These are phyloP conservation scores for Trypanosoma avium DNA, from an alignment of 208 protist species.

Conservation along the genomic window DNA sequence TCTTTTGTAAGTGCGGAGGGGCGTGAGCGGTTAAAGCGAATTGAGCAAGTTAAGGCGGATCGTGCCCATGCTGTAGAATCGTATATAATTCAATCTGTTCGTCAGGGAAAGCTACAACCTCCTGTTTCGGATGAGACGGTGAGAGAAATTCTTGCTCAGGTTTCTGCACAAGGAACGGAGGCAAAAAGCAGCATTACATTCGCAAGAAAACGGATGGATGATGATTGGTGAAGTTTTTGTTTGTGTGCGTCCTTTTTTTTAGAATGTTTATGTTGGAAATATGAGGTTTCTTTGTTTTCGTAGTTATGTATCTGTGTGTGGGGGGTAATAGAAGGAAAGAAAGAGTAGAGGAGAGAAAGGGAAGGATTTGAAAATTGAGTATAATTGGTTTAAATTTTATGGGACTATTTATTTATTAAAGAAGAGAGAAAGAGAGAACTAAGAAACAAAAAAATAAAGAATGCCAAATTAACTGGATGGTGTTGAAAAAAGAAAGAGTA, in stretches of 20 bases:
- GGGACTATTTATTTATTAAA: background rate
- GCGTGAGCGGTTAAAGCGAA: constrained; percentile 87
- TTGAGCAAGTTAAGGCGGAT: constrained; percentile 86
- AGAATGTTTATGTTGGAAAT: background rate
- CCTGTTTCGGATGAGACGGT: constrained; percentile 84
- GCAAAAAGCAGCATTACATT: constrained; percentile 80
- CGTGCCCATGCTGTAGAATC: constrained; percentile 81
- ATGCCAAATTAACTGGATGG: no score
- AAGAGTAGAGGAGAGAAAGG: background rate
- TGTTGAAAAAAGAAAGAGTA: no score
- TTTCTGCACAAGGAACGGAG: constrained; percentile 55
- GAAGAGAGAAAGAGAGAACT: constrained; percentile 9
- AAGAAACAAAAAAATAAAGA: no score
- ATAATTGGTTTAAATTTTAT: constrained; percentile 8
- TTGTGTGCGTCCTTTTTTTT: no score
- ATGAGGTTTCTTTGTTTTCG: no score
- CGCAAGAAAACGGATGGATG: constrained; percentile 83
- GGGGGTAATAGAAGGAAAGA: background rate
- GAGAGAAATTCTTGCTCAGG: constrained; percentile 69
- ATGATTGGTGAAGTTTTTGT: constrained; percentile 90
- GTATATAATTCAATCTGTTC: constrained; percentile 89
- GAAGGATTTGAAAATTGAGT: no score
- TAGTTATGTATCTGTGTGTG: no score
- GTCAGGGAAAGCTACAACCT: constrained; percentile 83
- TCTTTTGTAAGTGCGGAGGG: constrained; percentile 85